Conservation (phyloP, 2,329 filamentous ascomycete genomes). For the Plenodomus lindquistii region DNA sequence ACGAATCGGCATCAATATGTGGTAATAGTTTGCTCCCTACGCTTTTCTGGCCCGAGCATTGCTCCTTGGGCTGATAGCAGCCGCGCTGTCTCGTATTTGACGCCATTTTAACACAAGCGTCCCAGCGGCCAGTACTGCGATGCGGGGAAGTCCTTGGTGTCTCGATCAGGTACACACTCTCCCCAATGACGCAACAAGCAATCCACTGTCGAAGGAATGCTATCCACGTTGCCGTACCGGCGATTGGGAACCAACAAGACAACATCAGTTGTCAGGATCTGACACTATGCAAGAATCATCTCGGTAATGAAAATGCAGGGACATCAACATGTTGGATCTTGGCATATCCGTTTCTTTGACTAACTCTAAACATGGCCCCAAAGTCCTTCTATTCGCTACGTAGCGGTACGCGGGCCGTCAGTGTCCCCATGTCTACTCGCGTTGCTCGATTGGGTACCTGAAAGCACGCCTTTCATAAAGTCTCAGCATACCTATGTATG, state of each 20-base stretch:
- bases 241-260: slow-evolving; percentile 6
- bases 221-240: slow-evolving; percentile 3
- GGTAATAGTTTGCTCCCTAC: slow-evolving; percentile 19
- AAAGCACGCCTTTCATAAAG: slow-evolving; percentile 1
- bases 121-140: slow-evolving; percentile 10
- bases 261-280: slow-evolving; percentile 2
- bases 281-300: background rate
- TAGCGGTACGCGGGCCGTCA: slow-evolving; percentile 8
- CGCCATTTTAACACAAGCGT: background rate
- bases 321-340: slow-evolving; percentile 18
- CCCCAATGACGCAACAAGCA: slow-evolving; percentile 8
- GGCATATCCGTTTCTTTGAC: slow-evolving; percentile 23
- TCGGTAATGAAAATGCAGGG: slow-evolving; percentile 3
- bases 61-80: slow-evolving; percentile 4
- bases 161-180: slow-evolving; percentile 19
- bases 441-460: slow-evolving; percentile 3
- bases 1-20: slow-evolving; percentile 24
- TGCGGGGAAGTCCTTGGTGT: slow-evolving; percentile 19
- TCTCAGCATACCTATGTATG: slow-evolving; percentile 7
- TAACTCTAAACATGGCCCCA: slow-evolving; percentile 26
- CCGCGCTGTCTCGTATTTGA: background rate
- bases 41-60: slow-evolving; percentile 7
- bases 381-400: slow-evolving; percentile 4
- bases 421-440: slow-evolving; percentile 2
- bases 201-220: slow-evolving; percentile 8